These are phyloP conservation scores for Quercus lobata DNA, from an alignment of 331 rosid genomes.

Conservation along the genomic window DNA sequence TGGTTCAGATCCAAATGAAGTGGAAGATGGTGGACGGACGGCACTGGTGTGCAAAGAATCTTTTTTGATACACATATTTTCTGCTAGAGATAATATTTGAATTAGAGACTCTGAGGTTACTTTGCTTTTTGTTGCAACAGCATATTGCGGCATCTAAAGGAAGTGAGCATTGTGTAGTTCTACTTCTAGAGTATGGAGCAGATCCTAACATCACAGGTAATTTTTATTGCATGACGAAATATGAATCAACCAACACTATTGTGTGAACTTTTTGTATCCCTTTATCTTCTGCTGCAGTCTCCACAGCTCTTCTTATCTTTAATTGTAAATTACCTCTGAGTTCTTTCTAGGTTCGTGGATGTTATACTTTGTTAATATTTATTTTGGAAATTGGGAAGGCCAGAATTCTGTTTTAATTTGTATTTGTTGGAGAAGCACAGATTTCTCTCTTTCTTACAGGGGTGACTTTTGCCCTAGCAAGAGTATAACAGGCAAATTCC, in stretches of 20 bases:
- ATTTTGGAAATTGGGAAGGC: neutral
- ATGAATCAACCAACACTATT: neutral
- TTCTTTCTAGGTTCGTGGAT: neutral
- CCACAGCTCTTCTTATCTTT: neutral
- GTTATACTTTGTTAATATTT: neutral
- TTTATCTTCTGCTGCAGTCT: neutral
- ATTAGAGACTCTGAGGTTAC: neutral
- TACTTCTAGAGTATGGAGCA: constrained; percentile 57
- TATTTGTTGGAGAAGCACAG: neutral
- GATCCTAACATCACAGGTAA: constrained; percentile 63
- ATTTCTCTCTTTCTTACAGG: neutral
- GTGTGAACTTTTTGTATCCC: neutral
- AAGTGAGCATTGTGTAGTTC: constrained; percentile 36
- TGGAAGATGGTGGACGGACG: constrained; percentile 43
- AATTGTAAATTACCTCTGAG: neutral
- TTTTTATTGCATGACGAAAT: neutral
- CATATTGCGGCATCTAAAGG: constrained; percentile 66
- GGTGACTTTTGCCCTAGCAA: neutral
- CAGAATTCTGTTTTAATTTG: neutral
- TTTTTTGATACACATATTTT: neutral
- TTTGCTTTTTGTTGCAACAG: constrained; percentile 34
- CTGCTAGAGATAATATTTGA: neutral
- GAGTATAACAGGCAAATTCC: neutral
- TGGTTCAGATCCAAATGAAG: constrained; percentile 69
- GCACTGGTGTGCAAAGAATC: constrained; percentile 47